Evolutionary conservation across 1,139 yeast species (phyloP), one percentile per base, ranked within the genome.

Genomic region (Hemisphaericaspora lyxosophila): DNA sequence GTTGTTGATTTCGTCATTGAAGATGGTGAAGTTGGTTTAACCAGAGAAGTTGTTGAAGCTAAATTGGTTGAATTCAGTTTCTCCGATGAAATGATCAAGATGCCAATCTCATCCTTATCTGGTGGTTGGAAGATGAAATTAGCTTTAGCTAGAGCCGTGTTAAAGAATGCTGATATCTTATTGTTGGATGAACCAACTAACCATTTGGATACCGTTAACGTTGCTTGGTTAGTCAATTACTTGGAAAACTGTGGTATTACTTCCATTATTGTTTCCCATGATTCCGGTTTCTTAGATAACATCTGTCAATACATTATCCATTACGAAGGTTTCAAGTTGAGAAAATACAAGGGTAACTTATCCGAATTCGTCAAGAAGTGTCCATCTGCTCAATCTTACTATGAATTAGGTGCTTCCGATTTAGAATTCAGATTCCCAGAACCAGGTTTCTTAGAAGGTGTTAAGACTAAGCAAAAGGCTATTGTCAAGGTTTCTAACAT

Each of bases 391-490:
- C 85, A 89, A 78, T 84, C 97, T 59, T 92, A 92, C 85, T 89
- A 89, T 78, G 97, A 92, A 76, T 82, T 92, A 64, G 96, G 96
- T 64, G 97, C 97, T 62, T 90, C 97, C 54, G 97, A 88, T 63
- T 73, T 88, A 62, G 95, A 89, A 74, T 92, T 92, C 84, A 70
- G 63, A 55, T 92, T 92, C 97, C 98, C 98, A 69, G 97, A 85
- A 75, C 98, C 98, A 71, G 98, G 98, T 85, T 90, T 85, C 95
- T 84, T 92, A 69, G 97, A 92, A 80, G 98, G 98, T 85, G 97
- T 92, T 64, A 92, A 92, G 88, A 92, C 98, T 65, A 92, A 92
- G 80, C 97, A 92, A 78, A 92, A 92, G 81, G 97, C 98, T 67
- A 92, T 92, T 73, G 97, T 92, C 66, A 92, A 92, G 81, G 97